Base-by-base conservation (phyloP, 2,329 filamentous ascomycete species). In the Pestalotiopsis sp. region DNA sequence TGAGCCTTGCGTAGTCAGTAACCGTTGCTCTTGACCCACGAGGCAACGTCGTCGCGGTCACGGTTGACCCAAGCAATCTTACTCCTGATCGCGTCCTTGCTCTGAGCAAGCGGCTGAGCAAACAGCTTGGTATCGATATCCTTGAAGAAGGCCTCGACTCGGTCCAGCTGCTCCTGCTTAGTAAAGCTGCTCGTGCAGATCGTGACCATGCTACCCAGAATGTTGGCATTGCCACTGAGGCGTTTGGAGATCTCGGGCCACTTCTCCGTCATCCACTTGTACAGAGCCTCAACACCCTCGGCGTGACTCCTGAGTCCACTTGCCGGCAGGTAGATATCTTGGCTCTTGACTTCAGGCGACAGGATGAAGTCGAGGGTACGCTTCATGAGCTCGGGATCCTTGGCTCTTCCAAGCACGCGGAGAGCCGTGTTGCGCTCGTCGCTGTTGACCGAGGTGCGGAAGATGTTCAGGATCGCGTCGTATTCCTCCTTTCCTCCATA, bases 351-450 rank as follows among this genome's bases (percentile, higher is more conserved):
- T 73, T 97, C 92, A 71, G 91, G 89, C 78, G 90, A 90, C 68
- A 95, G 86, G 39, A 94, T 87, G 71, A 98, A 85, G 38, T 85
- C 87, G 14, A 98, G 87, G 3, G 94, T 95, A 71, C 90, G 89
- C 84, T 96, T 84, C 79, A 98, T 95, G 63, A 98, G 88, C 72
- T 91, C 89, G 1, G 93, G 91, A 68, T 92, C 87, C 78, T 91
- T 91, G 61, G 94, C 90, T 65, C 94, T 90, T 65, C 95, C 95
- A 25, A 98, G 87, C 39, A 88, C 89, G 75, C 95, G 93, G 69
- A 98, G 88, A 1, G 94, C 94, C 13, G 93, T 95, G 81, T 97
- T 98, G 78, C 95, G 94, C 84, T 98, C 94, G 76, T 97, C 94
- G 73, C 90, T 91, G 74, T 91, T 95, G 69, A 86, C 89, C 1